A percentile compares a stretch with the other conserved stretches of the same genome.
Evolutionary conservation across 306 rosid genomes (phyloP).

Genomic region (Glycine latifolia): DNA sequence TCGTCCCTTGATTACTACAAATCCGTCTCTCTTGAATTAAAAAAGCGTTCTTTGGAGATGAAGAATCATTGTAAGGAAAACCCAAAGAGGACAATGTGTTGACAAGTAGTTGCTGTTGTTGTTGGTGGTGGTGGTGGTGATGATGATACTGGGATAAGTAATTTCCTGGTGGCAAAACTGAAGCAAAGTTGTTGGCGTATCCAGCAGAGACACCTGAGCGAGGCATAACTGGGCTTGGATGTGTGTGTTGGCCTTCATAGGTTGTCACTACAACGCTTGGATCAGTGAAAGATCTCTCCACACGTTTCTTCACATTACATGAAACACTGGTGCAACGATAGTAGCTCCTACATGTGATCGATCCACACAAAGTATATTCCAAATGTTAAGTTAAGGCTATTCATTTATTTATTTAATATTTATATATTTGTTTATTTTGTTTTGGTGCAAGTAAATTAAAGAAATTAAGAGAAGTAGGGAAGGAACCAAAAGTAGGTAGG

Average conservation of each 20-base stretch:
- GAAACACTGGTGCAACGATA: conserved; percentile 92
- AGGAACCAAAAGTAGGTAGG: neutral
- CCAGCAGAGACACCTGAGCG: conserved; percentile 53
- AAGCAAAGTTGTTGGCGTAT: conserved; percentile 40
- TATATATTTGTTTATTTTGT: neutral
- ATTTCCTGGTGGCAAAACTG: conserved; percentile 45
- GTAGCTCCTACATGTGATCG: conserved; percentile 66
- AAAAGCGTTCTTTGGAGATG: conserved; percentile 32
- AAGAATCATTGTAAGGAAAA: conserved; percentile 39
- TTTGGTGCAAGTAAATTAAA: neutral
- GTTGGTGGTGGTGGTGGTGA: conserved; percentile 38
- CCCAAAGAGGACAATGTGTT: conserved; percentile 51
- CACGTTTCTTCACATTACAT: conserved; percentile 93
- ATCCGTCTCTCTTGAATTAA: conserved; percentile 29
- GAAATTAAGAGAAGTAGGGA: conserved; percentile 1
- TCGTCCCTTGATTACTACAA: conserved; percentile 15
- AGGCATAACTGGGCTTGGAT: conserved; percentile 74
- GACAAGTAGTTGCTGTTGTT: conserved; percentile 8
- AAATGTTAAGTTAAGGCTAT: neutral
- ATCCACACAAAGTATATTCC: neutral
- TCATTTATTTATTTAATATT: neutral
- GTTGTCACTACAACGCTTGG: conserved; percentile 86
- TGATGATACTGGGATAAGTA: conserved; percentile 46
- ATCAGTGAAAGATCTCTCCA: conserved; percentile 82
- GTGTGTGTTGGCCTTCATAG: conserved; percentile 92